Base-by-base conservation (phyloP, 306 rosid species). In the Trichosanthes truncata region DNA sequence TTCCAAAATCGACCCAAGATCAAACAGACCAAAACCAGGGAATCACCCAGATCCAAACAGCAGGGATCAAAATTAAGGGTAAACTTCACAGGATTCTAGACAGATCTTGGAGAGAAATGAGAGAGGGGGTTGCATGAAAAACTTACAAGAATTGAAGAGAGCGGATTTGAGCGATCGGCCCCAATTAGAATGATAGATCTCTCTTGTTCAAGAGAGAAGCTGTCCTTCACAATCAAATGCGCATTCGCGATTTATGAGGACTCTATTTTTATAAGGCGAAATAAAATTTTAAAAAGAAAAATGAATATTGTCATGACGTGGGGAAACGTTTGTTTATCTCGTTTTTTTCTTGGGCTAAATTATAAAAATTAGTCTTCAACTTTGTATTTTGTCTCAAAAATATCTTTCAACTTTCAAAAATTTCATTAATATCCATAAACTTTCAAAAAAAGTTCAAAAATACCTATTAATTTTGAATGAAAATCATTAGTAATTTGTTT, bases 171-270 rank as follows among this genome's bases (percentile, higher is more conserved):
- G 61, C 40, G 78, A 74, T 51, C 62, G 61, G 78, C 45, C 78
- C 78, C 78, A 74, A 74, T 49, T 74, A 51, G 46, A 74, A 35
- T 36, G 72, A 65, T 65, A 36, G 72, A 65, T 65, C 77, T 73
- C 77, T 73, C 76, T 23, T 48, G 78, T 10, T 9, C 61, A 73
- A 73, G 78, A 49, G 78, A 74, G 78, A 74, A 18, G 17, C 61
- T 49, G 78, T 74, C 26, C 62, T 74, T 74, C 62, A 31, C 61
- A 10, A 33, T 74, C 78, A 51, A 49, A 26, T 7, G 45, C 56
- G 8, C n/a, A 5, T 53, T 74, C 45, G 26, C 61, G 18, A 72
- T 0, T 25, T 48, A 72, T 72, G 78, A 31, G 77, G 77, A 46
- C 59, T 48, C 46, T 49, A 51, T 74, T 74, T 74, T 74, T 74